A percentile compares a stretch with the other conserved stretches of the same genome.
These are phyloP conservation scores for Perilla frutescens DNA, from an alignment of 257 asterid species.

Conservation along the genomic window DNA sequence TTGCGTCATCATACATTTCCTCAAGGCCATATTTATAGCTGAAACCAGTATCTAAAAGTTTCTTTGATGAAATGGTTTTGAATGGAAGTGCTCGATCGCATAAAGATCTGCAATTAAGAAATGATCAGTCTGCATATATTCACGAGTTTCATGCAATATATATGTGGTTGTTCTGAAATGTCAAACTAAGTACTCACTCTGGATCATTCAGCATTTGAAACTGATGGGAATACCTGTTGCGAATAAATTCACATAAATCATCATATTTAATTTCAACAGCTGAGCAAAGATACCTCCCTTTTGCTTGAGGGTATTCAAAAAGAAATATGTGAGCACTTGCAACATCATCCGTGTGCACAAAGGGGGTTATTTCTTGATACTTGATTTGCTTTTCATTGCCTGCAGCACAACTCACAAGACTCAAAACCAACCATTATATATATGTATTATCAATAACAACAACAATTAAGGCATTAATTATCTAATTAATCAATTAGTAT, in stretches of 20 bases:
- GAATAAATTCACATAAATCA: conserved; percentile 42
- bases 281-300: conserved; percentile 61
- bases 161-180: too few species aligned
- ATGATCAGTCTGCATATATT: too few species aligned
- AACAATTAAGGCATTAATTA: too few species aligned
- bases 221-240: conserved; percentile 34
- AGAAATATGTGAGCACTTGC: conserved; percentile 52
- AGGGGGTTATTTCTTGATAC: background rate
- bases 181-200: conserved; percentile 29
- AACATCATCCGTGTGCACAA: conserved; percentile 45
- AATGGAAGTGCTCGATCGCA: background rate
- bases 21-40: conserved; percentile 46
- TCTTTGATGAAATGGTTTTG: conserved; percentile 40
- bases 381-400: conserved; percentile 25
- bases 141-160: too few species aligned
- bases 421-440: too few species aligned
- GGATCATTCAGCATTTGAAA: background rate
- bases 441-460: too few species aligned
- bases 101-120: conserved; percentile 13
- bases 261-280: conserved; percentile 42
- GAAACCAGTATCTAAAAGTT: conserved; percentile 57
- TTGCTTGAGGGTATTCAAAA: conserved; percentile 42
- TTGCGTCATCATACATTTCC: conserved; percentile 62
- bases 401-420: background rate
- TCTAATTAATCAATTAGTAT: too few species aligned